phyloP scores from a whole-genome alignment of 805 yeast species.

The Spathaspora passalidarum region DNA sequence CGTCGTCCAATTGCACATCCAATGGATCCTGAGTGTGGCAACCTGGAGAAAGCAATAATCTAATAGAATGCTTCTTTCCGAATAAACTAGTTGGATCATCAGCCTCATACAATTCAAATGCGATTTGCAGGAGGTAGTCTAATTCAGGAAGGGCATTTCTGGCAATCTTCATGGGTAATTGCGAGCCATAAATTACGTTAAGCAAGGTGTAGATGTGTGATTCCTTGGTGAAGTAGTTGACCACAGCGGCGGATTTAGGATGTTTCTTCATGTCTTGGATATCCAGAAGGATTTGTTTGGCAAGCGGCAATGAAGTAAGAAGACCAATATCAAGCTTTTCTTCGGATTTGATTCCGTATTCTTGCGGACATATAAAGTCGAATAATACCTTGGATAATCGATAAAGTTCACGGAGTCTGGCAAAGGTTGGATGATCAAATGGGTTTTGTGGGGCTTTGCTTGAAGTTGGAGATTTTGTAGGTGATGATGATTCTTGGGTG shows the following conservation, averaged over 20 bases:
- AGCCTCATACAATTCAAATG: constrained; percentile 87
- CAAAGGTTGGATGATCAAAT: constrained; percentile 78
- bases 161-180: constrained; percentile 91
- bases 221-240: constrained; percentile 93
- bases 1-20: constrained; percentile 93
- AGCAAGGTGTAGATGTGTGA: constrained; percentile 92
- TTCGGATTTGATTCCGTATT: constrained; percentile 92
- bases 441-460: constrained; percentile 28
- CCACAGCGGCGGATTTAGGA: constrained; percentile 71
- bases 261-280: constrained; percentile 74
- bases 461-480: constrained; percentile 19
- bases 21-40: constrained; percentile 97
- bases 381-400: constrained; percentile 87
- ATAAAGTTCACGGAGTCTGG: constrained; percentile 82
- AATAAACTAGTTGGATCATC: constrained; percentile 59
- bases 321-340: constrained; percentile 96
- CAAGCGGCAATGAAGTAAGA: constrained; percentile 88
- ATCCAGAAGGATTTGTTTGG: constrained; percentile 80
- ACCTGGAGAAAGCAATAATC: constrained; percentile 94
- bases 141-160: constrained; percentile 94
- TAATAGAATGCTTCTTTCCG: constrained; percentile 80
- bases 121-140: constrained; percentile 91
- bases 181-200: constrained; percentile 87
- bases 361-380: constrained; percentile 98
- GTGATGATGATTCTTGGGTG: constrained; percentile 20